Base-by-base conservation (phyloP, 2,329 filamentous ascomycete species). In the Dactylellina parvicollis region DNA sequence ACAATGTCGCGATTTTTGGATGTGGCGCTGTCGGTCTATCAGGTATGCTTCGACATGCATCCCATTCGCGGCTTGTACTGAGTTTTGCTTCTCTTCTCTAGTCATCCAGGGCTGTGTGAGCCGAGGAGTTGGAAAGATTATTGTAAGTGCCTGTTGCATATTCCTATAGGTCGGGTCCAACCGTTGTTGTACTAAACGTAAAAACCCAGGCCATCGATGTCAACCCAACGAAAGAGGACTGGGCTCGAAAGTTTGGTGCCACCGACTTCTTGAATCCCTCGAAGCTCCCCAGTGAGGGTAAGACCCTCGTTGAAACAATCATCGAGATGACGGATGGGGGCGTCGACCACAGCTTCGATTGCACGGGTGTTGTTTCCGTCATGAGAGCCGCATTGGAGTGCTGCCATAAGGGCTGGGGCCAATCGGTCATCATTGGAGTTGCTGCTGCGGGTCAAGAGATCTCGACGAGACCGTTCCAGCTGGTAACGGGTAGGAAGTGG, bases 261-360 rank as follows among this genome's bases (percentile, higher is more conserved):
- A 98, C 95, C 16, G 87, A 98, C 83, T 99, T 99, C 80, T 91
- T 99, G 79, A 98, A 99, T 85, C 95, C 95, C 46, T 30, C 52
- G 36, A 52, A 52, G 14, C 52, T 72, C 24, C 67, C 67, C 16
- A 46, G 54, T 18, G 50, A 44, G 18, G 65, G 65, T 62, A 90
- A 94, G 86, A 92, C 87, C 72, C 90, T 98, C 77, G 92, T 96
- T 79, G 92, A 96, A 80, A 90, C 94, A 84, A 86, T 99, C 76
- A 88, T 98, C 77, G 94, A 98, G 83, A 92, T 98, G 90, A 99
- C 95, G 1, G 95, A 98, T 79, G 95, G 95, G 76, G 95, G 95
- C 56, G 96, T 92, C 81, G 95, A 99, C 84, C 98, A 97, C 85
- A 99, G 95, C 54, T 99, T 99, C 81, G 95, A 99, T 85, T 98